Evolutionary conservation across 2,329 filamentous ascomycete species (phyloP).

Genomic region (Fusarium nematophilum): DNA sequence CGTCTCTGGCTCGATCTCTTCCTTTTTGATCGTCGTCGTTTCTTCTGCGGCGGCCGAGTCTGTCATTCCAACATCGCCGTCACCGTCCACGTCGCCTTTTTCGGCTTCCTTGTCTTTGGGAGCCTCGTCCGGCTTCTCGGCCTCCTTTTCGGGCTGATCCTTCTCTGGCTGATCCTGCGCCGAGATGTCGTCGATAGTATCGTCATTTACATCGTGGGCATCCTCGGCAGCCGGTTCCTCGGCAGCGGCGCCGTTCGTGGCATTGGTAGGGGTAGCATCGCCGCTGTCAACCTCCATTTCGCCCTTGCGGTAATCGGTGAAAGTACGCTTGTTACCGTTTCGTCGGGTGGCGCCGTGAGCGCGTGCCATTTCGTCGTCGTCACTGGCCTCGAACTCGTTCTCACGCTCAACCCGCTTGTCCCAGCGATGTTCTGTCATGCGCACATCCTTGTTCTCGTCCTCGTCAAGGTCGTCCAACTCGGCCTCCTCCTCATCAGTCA

Average conservation of each 20-base stretch:
- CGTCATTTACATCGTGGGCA: slow-evolving; percentile 52
- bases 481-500: slow-evolving; percentile 75
- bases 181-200: slow-evolving; percentile 59
- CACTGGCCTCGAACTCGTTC: slow-evolving; percentile 87
- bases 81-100: slow-evolving; percentile 53
- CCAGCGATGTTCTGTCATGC: slow-evolving; percentile 83
- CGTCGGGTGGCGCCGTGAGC: slow-evolving; percentile 75
- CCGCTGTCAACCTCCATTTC: slow-evolving; percentile 54
- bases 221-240: slow-evolving; percentile 47
- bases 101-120: slow-evolving; percentile 35
- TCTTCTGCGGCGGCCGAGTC: slow-evolving; percentile 47
- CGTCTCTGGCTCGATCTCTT: slow-evolving; percentile 37
- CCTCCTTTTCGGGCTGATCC: slow-evolving; percentile 40
- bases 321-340: slow-evolving; percentile 62
- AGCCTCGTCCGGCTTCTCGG: slow-evolving; percentile 19
- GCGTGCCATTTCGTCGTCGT: slow-evolving; percentile 84
- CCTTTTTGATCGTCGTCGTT: slow-evolving; percentile 40
- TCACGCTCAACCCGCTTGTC: slow-evolving; percentile 82
- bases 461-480: slow-evolving; percentile 79
- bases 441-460: slow-evolving; percentile 85
- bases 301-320: slow-evolving; percentile 62
- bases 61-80: slow-evolving; percentile 65
- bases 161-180: slow-evolving; percentile 44
- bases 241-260: slow-evolving; percentile 44
- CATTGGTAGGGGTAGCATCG: slow-evolving; percentile 52